Percentiles rank a stretch among this genome's conserved stretches.
Conservation (phyloP, 345 rosid species). For the Limnanthes douglasii region DNA sequence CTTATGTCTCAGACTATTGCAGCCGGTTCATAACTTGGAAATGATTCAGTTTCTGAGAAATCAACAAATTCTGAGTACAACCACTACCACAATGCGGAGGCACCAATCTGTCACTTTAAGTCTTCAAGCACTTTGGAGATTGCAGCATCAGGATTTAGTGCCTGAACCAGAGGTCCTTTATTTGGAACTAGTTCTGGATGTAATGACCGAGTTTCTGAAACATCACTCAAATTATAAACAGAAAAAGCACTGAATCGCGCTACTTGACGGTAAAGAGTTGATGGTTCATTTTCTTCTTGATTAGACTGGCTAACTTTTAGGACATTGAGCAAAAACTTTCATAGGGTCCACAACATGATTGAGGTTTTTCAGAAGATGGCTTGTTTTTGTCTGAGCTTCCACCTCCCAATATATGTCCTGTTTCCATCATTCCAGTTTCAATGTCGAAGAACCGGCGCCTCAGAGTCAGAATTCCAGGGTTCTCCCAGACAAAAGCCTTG, state of each 20-base stretch:
- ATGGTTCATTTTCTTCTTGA: conserved; percentile 22
- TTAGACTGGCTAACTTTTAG: conserved; percentile 13
- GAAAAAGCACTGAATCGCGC: conserved; percentile 64
- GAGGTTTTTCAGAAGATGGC: conserved; percentile 34
- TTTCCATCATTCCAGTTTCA: conserved; percentile 16
- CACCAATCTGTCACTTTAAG: conserved; percentile 26
- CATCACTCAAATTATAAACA: conserved; percentile 33
- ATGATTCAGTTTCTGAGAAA: conserved; percentile 35
- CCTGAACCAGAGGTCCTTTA: conserved; percentile 39
- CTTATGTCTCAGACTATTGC: conserved; percentile 73
- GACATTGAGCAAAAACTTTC: conserved; percentile 19
- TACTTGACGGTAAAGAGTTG: conserved; percentile 29
- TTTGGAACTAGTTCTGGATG: conserved; percentile 23
- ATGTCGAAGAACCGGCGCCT: conserved; percentile 33
- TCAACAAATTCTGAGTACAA: conserved; percentile 75
- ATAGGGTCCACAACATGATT: conserved; percentile 51
- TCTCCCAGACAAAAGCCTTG: conserved; percentile 66
- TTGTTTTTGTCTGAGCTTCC: conserved; percentile 44
- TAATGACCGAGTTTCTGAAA: conserved; percentile 19
- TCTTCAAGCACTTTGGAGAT: conserved; percentile 41
- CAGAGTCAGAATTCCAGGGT: conserved; percentile 82
- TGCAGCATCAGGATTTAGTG: conserved; percentile 43
- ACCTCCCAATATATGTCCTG: conserved; percentile 22
- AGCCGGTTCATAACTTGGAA: conserved; percentile 66
- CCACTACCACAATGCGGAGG: conserved; percentile 66